Evolutionary conservation across 192 early-diverging fungal species (phyloP).

Genomic region (Lobosporangium transversale): DNA sequence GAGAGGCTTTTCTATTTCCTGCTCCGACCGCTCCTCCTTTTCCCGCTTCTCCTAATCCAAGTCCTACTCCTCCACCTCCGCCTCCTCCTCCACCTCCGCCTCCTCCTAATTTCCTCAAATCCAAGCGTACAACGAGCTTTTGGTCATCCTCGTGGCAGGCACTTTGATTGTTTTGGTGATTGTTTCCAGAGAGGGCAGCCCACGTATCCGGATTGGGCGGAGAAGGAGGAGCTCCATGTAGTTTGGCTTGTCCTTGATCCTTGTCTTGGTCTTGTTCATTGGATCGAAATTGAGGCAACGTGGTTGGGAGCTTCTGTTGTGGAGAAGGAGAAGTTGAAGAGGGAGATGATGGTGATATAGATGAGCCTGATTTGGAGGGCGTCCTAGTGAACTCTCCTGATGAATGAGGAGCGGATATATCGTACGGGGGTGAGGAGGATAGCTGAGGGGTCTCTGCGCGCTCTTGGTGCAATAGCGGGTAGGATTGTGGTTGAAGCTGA

Average conservation of each 20-base stretch:
- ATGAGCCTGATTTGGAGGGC: neutral
- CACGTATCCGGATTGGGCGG: neutral
- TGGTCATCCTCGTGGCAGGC: neutral
- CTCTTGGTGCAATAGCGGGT: neutral
- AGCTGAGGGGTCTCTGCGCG: neutral
- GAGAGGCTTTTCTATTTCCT: neutral
- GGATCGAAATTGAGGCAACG: neutral
- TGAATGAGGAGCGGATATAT: neutral
- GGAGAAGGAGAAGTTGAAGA: neutral
- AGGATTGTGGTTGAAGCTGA: constrained; percentile 1
- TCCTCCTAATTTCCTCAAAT: constrained; percentile 22
- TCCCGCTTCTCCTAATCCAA: neutral
- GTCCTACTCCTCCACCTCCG: neutral
- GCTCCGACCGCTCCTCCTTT: neutral
- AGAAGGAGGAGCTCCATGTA: neutral
- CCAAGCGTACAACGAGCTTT: constrained; percentile 27
- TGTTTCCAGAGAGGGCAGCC: too few relatives aligned
- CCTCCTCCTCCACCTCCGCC: neutral
- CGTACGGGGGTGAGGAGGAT: neutral
- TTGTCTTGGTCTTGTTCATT: too few relatives aligned
- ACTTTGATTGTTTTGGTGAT: neutral
- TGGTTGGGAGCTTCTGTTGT: neutral
- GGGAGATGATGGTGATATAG: neutral
- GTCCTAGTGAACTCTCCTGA: neutral
- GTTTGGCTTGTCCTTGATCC: neutral